These are phyloP conservation scores for Auricularia cornea DNA, from an alignment of 768 basidiomycete species.

Conservation along the genomic window DNA sequence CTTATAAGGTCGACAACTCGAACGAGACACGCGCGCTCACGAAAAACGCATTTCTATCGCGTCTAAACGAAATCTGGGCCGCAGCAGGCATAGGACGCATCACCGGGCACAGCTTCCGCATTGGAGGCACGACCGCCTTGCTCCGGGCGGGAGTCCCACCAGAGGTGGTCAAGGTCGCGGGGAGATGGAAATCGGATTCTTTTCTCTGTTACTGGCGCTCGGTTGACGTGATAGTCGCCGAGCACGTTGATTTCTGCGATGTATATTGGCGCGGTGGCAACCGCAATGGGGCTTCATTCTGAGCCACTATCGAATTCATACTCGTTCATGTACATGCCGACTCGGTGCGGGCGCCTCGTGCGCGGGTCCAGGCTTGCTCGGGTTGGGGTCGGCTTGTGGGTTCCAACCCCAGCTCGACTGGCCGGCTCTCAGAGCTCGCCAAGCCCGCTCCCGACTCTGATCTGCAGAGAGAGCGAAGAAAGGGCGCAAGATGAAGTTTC, in stretches of 20 bases:
- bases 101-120: slow-evolving; percentile 37
- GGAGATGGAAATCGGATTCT: slow-evolving; percentile 27
- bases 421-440: too few relatives aligned
- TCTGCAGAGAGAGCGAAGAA: too few relatives aligned
- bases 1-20: slow-evolving; percentile 26
- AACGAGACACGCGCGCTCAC: slow-evolving; percentile 24
- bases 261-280: background rate
- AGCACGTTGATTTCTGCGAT: background rate
- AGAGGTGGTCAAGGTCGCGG: slow-evolving; percentile 26
- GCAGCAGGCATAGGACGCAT: slow-evolving; percentile 21
- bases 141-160: slow-evolving; percentile 24
- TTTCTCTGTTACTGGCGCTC: background rate
- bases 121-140: slow-evolving; percentile 32
- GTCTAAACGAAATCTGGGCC: slow-evolving; percentile 24
- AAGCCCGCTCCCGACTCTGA: too few relatives aligned
- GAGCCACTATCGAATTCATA: too few relatives aligned
- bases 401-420: too few relatives aligned
- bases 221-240: background rate
- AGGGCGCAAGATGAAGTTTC: too few relatives aligned
- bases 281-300: too few relatives aligned
- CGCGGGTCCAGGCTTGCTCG: too few relatives aligned
- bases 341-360: too few relatives aligned
- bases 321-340: too few relatives aligned
- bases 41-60: slow-evolving; percentile 15
- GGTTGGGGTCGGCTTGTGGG: too few relatives aligned